Evolutionary conservation across 164 flowering plant species (phyloP).

Genomic region (Liquidambar formosana): DNA sequence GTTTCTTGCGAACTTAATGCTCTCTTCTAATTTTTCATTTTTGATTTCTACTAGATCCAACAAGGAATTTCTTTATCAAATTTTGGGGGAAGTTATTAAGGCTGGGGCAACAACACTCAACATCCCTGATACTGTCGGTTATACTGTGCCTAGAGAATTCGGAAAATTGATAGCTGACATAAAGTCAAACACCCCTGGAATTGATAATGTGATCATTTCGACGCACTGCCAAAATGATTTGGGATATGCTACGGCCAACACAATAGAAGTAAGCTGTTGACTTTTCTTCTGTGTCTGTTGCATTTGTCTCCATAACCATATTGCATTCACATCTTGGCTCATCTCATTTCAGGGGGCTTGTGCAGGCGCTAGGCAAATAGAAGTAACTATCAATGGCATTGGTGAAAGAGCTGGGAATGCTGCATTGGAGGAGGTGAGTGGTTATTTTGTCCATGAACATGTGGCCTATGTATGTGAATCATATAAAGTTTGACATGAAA

Average conservation of each 20-base stretch:
- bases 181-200: slow-evolving; percentile 84
- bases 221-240: slow-evolving; percentile 99
- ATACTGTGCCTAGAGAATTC: slow-evolving; percentile 67
- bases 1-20: background rate
- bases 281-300: background rate
- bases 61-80: slow-evolving; percentile 73
- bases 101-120: slow-evolving; percentile 98
- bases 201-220: slow-evolving; percentile 92
- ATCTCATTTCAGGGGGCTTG: slow-evolving; percentile 67
- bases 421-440: slow-evolving; percentile 84
- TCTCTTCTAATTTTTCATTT: slow-evolving; percentile 2
- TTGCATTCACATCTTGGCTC: slow-evolving; percentile 22
- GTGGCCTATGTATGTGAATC: background rate
- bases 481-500: background rate
- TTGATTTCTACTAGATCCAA: slow-evolving; percentile 62
- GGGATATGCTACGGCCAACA: slow-evolving; percentile 94
- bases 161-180: slow-evolving; percentile 85
- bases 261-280: slow-evolving; percentile 65
- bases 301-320: background rate
- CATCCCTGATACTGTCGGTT: slow-evolving; percentile 97
- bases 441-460: slow-evolving; percentile 1
- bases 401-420: slow-evolving; percentile 99
- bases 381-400: slow-evolving; percentile 94
- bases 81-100: slow-evolving; percentile 87
- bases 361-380: slow-evolving; percentile 93